These are phyloP conservation scores for Metschnikowia arizonensis DNA, from an alignment of 805 yeast species.

Conservation along the genomic window DNA sequence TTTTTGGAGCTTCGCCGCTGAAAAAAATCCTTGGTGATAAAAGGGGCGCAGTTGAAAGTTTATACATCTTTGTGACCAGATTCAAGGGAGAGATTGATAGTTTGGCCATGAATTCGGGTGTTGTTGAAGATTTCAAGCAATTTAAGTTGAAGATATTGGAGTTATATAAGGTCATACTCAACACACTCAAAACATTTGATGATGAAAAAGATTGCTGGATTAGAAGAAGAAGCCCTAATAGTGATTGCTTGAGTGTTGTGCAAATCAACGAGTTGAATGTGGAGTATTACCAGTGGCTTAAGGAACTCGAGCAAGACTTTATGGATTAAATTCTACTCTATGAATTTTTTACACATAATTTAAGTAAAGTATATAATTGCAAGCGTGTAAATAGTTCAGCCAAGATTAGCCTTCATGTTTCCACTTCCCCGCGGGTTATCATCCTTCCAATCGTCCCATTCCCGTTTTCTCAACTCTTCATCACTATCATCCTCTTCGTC, in stretches of 20 bases:
- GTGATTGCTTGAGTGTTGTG: conserved; percentile 18
- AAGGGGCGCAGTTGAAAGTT: conserved; percentile 43
- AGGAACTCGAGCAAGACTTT: conserved; percentile 28
- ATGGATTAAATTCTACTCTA: background rate
- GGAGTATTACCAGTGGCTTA: conserved; percentile 37
- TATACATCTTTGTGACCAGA: conserved; percentile 35
- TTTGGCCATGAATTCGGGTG: conserved; percentile 14
- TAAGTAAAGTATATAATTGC: background rate
- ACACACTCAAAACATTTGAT: conserved; percentile 33
- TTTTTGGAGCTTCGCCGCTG: conserved; percentile 14
- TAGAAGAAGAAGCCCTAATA: conserved; percentile 19
- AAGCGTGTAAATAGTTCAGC: conserved; percentile 19
- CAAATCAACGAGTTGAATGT: conserved; percentile 27
- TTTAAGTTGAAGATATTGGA: conserved; percentile 39
- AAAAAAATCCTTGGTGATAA: conserved; percentile 21
- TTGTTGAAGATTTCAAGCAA: conserved; percentile 26
- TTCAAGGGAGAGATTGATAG: conserved; percentile 27
- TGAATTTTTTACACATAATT: background rate
- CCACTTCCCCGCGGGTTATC: conserved; percentile 86
- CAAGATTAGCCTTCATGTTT: conserved; percentile 55
- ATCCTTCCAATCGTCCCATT: conserved; percentile 94
- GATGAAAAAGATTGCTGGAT: conserved; percentile 38
- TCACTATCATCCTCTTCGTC: conserved; percentile 60
- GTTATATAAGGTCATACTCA: conserved; percentile 39
- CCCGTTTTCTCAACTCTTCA: conserved; percentile 71